These are phyloP conservation scores for Melocanna baccifera DNA, from an alignment of 176 grass and related monocot species.

Conservation along the genomic window DNA sequence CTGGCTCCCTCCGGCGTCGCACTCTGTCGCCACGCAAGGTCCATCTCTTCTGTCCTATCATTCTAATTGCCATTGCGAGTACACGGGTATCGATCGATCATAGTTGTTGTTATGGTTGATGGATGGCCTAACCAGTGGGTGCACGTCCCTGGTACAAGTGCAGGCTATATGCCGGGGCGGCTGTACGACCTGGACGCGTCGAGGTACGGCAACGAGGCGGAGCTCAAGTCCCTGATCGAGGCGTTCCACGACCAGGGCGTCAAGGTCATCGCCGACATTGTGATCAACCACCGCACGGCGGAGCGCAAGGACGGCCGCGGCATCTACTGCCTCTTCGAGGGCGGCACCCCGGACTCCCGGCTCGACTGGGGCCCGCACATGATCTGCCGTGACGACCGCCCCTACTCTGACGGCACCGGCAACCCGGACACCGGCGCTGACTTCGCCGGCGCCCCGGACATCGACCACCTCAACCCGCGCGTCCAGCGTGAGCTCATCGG, in stretches of 20 bases:
- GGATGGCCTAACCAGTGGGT: background rate
- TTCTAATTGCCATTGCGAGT: background rate
- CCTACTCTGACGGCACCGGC: slow-evolving; percentile 68
- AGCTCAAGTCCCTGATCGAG: slow-evolving; percentile 64
- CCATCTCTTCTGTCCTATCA: background rate
- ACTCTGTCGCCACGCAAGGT: slow-evolving; percentile 69
- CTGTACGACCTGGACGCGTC: slow-evolving; percentile 63
- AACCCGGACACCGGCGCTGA: slow-evolving; percentile 68
- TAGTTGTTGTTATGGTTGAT: background rate
- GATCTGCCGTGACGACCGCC: slow-evolving; percentile 68
- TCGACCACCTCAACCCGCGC: slow-evolving; percentile 75
- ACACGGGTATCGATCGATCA: background rate
- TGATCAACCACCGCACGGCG: slow-evolving; percentile 88
- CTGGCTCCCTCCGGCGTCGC: slow-evolving; percentile 81
- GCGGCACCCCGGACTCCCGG: slow-evolving; percentile 55
- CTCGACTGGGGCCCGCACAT: slow-evolving; percentile 82
- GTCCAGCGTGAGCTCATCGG: slow-evolving; percentile 64
- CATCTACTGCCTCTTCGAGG: slow-evolving; percentile 77
- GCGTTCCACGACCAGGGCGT: slow-evolving; percentile 57
- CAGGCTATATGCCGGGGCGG: slow-evolving; percentile 70
- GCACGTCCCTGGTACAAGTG: background rate
- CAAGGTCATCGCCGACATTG: slow-evolving; percentile 75
- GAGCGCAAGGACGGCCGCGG: slow-evolving; percentile 53
- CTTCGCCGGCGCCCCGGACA: slow-evolving; percentile 58
- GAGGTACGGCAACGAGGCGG: slow-evolving; percentile 64